Base-by-base conservation (phyloP, 2,329 filamentous ascomycete species). In the Meredithiella fracta region DNA sequence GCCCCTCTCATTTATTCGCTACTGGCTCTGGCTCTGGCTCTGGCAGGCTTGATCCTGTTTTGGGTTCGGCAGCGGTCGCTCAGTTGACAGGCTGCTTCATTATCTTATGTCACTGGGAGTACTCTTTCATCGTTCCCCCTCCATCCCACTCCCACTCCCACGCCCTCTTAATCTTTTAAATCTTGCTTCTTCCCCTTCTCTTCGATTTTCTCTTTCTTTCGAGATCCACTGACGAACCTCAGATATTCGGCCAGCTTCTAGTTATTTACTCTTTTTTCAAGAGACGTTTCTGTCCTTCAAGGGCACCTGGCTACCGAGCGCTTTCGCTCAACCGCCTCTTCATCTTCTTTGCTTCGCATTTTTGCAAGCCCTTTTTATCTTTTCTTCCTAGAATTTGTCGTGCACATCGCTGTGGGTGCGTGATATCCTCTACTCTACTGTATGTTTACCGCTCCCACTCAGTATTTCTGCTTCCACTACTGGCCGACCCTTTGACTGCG, bases 271-370 rank as follows among this genome's bases (percentile, higher is more conserved):
- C 31, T 52, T 20, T 47, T 8, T 20, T 37, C 22, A 50, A 58
- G 49, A 54, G 56, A 53, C 56, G 31, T 47, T 58, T 55, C 56
- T 55, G 56, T 58, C 56, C 56, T 58, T 58, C 53, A 52, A 47
- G 56, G 56, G 56, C 56, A 58, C 50, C 56, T 52, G 56, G 56
- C 56, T 58, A 58, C 56, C 56, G 56, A 58, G 56, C 56, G 49
- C 53, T 58, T 58, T 51, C 55, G 59, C 55, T 59, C 59, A 60
- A 57, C 54, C 51, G 60, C 60, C 40, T 58, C 40, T 55, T 60
- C 54, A 37, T 51, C 49, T 51, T 51, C 50, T 14, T 52, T 52
- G 29, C 50, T 52, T 52, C 34, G 31, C n/a, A 20, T 22, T 29
- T 38, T 38, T 25, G 50, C 29, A 52, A 52, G 50, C 50, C 50